Percentiles rank a stretch among this genome's conserved stretches.
These are phyloP conservation scores for Yarrowia bubula DNA, from an alignment of 805 yeast genomes.

Conservation along the genomic window DNA sequence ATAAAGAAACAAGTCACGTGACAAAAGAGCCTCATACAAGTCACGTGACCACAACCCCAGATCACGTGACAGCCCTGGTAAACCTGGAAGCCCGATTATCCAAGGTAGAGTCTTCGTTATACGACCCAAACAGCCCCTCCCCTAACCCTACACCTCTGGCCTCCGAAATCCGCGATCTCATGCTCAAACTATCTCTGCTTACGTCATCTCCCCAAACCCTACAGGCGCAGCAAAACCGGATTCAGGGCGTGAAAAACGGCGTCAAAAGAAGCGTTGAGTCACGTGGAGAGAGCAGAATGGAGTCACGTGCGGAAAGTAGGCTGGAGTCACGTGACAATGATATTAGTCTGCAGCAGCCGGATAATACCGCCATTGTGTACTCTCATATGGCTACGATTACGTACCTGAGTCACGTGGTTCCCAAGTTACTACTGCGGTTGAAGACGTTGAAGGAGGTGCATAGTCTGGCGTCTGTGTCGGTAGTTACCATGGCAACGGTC, in stretches of 20 bases:
- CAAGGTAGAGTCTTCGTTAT: background rate
- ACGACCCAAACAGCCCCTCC: constrained; percentile 6
- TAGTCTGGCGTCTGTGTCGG: constrained; percentile 1
- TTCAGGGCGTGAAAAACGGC: background rate
- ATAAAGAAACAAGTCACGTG: too few relatives aligned
- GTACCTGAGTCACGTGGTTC: constrained; percentile 17
- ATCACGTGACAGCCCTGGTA: background rate
- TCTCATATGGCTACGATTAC: background rate
- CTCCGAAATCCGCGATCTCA: background rate
- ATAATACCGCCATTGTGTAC: constrained; percentile 3
- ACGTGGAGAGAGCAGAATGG: constrained; percentile 1
- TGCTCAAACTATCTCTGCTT: constrained; percentile 15
- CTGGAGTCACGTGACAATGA: background rate
- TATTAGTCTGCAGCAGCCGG: too few relatives aligned
- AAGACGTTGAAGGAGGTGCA: constrained; percentile 5
- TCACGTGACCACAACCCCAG: background rate
- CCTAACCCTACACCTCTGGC: background rate
- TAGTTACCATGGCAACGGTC: background rate
- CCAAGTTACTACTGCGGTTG: background rate
- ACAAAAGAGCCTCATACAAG: background rate
- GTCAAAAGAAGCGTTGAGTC: background rate
- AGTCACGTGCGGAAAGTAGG: background rate
- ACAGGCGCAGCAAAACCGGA: background rate
- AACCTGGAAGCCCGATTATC: background rate
- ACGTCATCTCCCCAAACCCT: constrained; percentile 14